Evolutionary conservation across 2,329 filamentous ascomycete genomes (phyloP), one percentile per base, ranked within the genome.

Genomic region (Cordyceps farinosa): DNA sequence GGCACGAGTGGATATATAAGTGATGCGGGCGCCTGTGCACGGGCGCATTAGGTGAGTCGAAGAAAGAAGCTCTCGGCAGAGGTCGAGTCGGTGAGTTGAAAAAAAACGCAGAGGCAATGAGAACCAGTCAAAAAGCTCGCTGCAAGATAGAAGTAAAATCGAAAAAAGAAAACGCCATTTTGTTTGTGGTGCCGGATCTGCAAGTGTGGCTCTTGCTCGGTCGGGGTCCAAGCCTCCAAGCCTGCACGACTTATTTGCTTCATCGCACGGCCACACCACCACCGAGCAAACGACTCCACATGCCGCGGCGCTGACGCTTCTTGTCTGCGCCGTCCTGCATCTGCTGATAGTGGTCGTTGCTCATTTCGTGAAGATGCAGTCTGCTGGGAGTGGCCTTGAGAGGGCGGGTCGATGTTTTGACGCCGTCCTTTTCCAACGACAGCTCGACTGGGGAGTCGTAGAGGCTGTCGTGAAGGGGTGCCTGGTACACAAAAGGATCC

Each of bases 341-440:
- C 63, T 80, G 77, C 65, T 79, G 78, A 64, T 84, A 78, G 64
- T 85, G 80, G 32, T 85, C 82, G 40, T 75, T 69, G 65, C 78
- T 79, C 68, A 85, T 83, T 74, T 86, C 83, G 72, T 85, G 86
- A 6, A 83, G 81, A 5, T 85, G 79, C 66, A 81, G 72, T 30
- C 40, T 34, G 60, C 73, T 70, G 29, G 69, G 68, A 66, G 69
- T 69, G 29, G 72, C 70, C 69, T 77, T 79, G 65, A 75, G 72
- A 56, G 75, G 73, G 63, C 78, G 72, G n/a, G 59, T 38, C 15
- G 38, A 53, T 8, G 50, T n/a, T n/a, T n/a, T 48, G 9, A 40
- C 15, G 8, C 38, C 30, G 62, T 71, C 69, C 66, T 74, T 75
- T 48, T 77, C 75, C 61, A 79, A 68, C 52, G 80, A 72, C 54